phyloP scores from a whole-genome alignment of 768 basidiomycete species.

The Phlebiopsis gigantea region DNA sequence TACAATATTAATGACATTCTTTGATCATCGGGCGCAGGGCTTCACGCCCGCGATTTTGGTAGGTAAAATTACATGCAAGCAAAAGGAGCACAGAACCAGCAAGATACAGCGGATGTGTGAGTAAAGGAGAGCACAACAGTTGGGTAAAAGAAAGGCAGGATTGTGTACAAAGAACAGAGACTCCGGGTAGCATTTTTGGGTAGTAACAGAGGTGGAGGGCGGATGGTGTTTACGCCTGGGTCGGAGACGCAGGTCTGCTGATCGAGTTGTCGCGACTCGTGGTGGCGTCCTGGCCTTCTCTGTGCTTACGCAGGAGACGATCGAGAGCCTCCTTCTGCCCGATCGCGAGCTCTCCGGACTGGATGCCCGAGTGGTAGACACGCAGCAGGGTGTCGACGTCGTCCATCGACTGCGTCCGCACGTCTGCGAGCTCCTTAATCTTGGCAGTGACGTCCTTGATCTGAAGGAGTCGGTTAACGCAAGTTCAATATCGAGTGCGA shows the following conservation, averaged over 20 bases:
- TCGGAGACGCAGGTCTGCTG: conserved; percentile 12
- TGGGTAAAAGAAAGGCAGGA: background rate
- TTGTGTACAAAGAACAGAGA: too few species aligned
- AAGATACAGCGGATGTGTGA: background rate
- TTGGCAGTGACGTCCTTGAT: conserved; percentile 98
- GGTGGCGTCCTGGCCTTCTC: conserved; percentile 27
- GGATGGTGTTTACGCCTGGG: background rate
- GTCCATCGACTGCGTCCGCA: conserved; percentile 98
- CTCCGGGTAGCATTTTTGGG: background rate
- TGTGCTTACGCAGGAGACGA: conserved; percentile 77
- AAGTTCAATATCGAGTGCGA: too few species aligned
- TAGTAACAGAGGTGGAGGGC: background rate
- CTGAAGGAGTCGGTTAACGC: too few species aligned
- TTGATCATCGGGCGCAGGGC: background rate
- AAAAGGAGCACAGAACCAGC: background rate
- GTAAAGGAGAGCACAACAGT: background rate
- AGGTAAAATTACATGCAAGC: conserved; percentile 1
- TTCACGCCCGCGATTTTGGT: conserved; percentile 4
- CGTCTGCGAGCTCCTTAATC: conserved; percentile 99
- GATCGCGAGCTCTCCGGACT: conserved; percentile 85
- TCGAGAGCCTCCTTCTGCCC: conserved; percentile 94
- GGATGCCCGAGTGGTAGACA: conserved; percentile 92
- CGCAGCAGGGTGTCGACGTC: conserved; percentile 97
- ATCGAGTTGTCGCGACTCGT: conserved; percentile 8
- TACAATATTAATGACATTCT: background rate